phyloP scores from a whole-genome alignment of 1,284 basidiomycete species.

The Jaminaea rosea region DNA sequence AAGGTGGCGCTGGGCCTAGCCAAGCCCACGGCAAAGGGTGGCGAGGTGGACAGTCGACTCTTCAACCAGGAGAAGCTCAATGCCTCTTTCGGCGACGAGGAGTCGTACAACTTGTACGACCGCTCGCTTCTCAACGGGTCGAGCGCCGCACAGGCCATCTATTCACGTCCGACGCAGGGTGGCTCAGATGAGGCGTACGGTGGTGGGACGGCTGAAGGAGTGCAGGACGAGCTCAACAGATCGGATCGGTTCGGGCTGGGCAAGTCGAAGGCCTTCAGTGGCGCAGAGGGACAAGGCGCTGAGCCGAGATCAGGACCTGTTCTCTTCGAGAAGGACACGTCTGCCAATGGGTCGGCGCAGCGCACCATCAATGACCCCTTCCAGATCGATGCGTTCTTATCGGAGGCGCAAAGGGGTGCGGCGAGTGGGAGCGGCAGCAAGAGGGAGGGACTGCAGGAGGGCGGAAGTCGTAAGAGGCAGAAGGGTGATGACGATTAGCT shows the following conservation, averaged over 20 bases:
- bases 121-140: conserved; percentile 91
- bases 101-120: conserved; percentile 88
- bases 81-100: conserved; percentile 74
- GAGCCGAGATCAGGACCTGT: conserved; percentile 69
- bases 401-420: conserved; percentile 86
- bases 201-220: conserved; percentile 88
- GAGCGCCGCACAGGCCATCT: conserved; percentile 90
- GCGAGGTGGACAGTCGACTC: conserved; percentile 88
- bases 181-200: conserved; percentile 52
- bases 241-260: conserved; percentile 92
- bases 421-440: conserved; percentile 53
- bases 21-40: conserved; percentile 83
- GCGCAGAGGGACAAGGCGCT: conserved; percentile 68
- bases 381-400: conserved; percentile 90
- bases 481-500: background rate
- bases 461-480: background rate
- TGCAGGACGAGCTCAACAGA: conserved; percentile 67
- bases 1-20: conserved; percentile 96
- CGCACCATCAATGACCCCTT: conserved; percentile 71
- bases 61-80: conserved; percentile 91
- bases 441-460: background rate
- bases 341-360: background rate
- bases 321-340: conserved; percentile 92
- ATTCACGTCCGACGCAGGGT: conserved; percentile 78
- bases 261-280: conserved; percentile 71